Base-by-base conservation (phyloP, 208 protist genomes). In the Wallacemonas rigidus region DNA sequence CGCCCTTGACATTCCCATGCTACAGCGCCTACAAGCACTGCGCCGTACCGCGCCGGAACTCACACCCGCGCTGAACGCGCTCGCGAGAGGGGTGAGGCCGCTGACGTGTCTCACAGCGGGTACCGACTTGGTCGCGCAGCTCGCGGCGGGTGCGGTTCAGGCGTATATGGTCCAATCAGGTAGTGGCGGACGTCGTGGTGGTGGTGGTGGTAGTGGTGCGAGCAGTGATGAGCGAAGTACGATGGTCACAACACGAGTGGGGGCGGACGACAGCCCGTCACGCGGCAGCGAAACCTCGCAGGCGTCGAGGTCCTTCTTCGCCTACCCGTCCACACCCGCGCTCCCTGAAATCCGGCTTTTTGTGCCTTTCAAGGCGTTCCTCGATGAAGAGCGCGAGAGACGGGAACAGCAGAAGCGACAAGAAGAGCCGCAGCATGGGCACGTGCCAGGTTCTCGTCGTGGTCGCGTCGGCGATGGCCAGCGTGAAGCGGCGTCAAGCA, bases 1-100 rank as follows among this genome's bases (percentile, higher is more conserved):
- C 4, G 73, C 80, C 40, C 81, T 95, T 17, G 87, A 92, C 51
- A 44, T 92, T 7, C 58, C 67, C 6, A 74, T 77, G 8, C 72
- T 89, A 17, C 65, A 53, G 9, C 72, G 50, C 8, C 70, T 80
- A 74, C 78, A 74, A 14, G 57, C 72, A 35, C 65, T 75, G 41
- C 70, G 77, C 45, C 73, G 70, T 0, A 79, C 11, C 43, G 62
- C 38, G 58, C 63, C 11, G 64, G 63, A 45, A 69, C 74, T 12
- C 69, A 82, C 55, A 47, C 65, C 2, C 63, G 72, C 35, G 50
- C 63, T 39, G 68, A 72, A 17, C 40, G 76, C 41, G 53, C 69
- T 3, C 44, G 65, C 11, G 67, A 67, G 48, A 26, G 62, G 48
- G 71, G 70, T n/a, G 65, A 1, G 43, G 47, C 75, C 78, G 50